Percentiles rank a stretch among this genome's conserved stretches.
Conservation (phyloP, 768 basidiomycete genomes). For the Rhizopogon vesiculosus region DNA sequence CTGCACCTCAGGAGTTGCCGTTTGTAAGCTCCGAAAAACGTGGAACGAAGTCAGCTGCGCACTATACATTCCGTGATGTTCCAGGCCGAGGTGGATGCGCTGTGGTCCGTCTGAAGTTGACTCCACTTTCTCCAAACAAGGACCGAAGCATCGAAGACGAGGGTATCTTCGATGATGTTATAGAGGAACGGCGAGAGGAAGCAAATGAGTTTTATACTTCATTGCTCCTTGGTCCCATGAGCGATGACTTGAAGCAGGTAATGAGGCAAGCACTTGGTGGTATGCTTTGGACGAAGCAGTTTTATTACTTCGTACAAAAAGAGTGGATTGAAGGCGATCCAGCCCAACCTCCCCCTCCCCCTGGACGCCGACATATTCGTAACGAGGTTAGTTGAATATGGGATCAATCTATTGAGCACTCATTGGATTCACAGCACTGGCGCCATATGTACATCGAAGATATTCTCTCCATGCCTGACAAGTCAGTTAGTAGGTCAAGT, state of each 20-base stretch:
- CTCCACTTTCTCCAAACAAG: conserved; percentile 66
- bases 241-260: conserved; percentile 90
- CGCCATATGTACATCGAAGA: conserved; percentile 93
- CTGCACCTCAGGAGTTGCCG: neutral
- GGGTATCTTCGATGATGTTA: conserved; percentile 76
- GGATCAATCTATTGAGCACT: neutral
- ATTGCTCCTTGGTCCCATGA: conserved; percentile 78
- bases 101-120: conserved; percentile 91
- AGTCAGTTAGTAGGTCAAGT: conserved; percentile 42
- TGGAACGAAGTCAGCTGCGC: conserved; percentile 92
- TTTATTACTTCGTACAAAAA: conserved; percentile 92
- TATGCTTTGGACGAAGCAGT: conserved; percentile 99
- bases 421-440: conserved; percentile 64
- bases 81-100: conserved; percentile 92
- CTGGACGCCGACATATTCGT: conserved; percentile 77
- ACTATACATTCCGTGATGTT: conserved; percentile 83
- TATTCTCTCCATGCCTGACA: conserved; percentile 98
- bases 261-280: conserved; percentile 95
- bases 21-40: conserved; percentile 84
- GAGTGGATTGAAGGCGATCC: conserved; percentile 97
- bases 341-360: conserved; percentile 90
- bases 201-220: conserved; percentile 93
- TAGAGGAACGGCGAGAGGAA: conserved; percentile 89
- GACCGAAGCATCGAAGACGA: conserved; percentile 87
- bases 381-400: conserved; percentile 56